phyloP scores from a whole-genome alignment of 176 grass and related monocot genomes.

The Pharus latifolius region DNA sequence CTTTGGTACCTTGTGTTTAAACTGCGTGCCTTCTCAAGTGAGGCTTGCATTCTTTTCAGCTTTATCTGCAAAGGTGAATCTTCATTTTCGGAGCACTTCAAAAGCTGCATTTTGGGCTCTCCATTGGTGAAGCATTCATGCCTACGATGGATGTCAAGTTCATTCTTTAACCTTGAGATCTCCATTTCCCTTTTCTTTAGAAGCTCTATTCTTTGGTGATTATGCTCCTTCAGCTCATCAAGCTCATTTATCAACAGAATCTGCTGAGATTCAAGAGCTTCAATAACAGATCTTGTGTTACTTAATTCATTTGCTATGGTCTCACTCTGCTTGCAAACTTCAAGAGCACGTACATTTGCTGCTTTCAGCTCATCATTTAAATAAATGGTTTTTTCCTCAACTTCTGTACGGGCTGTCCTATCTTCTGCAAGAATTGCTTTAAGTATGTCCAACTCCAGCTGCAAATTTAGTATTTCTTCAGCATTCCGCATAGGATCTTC shows the following conservation, averaged over 20 bases:
- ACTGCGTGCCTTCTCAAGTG: conserved; percentile 58
- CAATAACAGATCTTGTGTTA: conserved; percentile 62
- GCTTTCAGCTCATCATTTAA: conserved; percentile 35
- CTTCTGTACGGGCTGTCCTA: conserved; percentile 36
- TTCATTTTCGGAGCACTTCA: conserved; percentile 51
- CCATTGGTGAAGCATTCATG: conserved; percentile 15
- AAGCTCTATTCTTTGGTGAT: conserved; percentile 16
- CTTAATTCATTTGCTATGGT: conserved; percentile 36
- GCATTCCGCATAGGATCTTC: conserved; percentile 11
- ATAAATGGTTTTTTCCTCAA: conserved; percentile 27
- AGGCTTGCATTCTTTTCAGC: conserved; percentile 89
- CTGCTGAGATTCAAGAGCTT: conserved; percentile 73
- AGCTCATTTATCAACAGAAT: conserved; percentile 72
- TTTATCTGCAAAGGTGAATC: conserved; percentile 79
- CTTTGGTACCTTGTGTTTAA: conserved; percentile 53
- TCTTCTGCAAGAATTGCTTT: conserved; percentile 71
- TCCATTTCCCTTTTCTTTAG: conserved; percentile 28
- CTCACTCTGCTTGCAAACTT: conserved; percentile 20
- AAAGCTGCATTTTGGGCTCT: conserved; percentile 32
- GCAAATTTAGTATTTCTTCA: conserved; percentile 52
- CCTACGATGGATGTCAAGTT: conserved; percentile 14
- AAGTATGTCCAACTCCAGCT: conserved; percentile 77
- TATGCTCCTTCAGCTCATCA: conserved; percentile 49
- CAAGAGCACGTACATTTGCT: conserved; percentile 25
- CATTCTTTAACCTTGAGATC: conserved; percentile 36